A percentile compares a stretch with the other conserved stretches of the same genome.
These are phyloP conservation scores for Mrakia blollopis DNA, from an alignment of 768 basidiomycete genomes.

Conservation along the genomic window DNA sequence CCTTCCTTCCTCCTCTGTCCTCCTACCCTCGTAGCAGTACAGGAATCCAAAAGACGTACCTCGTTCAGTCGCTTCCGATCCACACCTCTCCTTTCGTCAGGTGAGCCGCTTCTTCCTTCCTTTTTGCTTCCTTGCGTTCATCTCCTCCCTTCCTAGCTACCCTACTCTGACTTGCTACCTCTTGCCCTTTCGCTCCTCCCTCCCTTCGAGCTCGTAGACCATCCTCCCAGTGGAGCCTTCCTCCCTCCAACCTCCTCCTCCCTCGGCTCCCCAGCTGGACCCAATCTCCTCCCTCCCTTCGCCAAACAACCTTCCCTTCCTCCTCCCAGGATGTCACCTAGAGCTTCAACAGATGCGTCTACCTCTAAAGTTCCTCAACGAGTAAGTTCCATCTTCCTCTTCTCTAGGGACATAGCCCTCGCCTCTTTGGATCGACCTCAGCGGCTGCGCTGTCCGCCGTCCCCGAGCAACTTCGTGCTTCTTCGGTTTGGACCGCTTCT, in stretches of 20 bases:
- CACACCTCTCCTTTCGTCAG: too few species aligned
- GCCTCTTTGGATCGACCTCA: not conserved
- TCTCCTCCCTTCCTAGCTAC: too few species aligned
- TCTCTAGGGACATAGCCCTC: not conserved
- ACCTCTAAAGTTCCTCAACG: not conserved
- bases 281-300: not conserved
- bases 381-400: not conserved
- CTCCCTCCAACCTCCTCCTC: not conserved
- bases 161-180: too few species aligned
- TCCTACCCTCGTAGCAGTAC: rapidly evolving
- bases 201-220: too few species aligned
- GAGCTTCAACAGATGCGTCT: not conserved
- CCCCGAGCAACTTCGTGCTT: not conserved
- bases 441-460: not conserved
- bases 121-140: too few species aligned
- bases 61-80: too few species aligned
- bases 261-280: not conserved
- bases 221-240: not conserved
- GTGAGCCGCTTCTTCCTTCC: too few species aligned
- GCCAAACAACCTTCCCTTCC: not conserved
- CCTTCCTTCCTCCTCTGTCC: too few species aligned
- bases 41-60: too few species aligned
- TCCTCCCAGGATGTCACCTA: not conserved
- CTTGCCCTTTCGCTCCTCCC: too few species aligned
- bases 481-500: not conserved